Evolutionary conservation across 768 basidiomycete genomes (phyloP).

Genomic region (Cubamyces sp.): DNA sequence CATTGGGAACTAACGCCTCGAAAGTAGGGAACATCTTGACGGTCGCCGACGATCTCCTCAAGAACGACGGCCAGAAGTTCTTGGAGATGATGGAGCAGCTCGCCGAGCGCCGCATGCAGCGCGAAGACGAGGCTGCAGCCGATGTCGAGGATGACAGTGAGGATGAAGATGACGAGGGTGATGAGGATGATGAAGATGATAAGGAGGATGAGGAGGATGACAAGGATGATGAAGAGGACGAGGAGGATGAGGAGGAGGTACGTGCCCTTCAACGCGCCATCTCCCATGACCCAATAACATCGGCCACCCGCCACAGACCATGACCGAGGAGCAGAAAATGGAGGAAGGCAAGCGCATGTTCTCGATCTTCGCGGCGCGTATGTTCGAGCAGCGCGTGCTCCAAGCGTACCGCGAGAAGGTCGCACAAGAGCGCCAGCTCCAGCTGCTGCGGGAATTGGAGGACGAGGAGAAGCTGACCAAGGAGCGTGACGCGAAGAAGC

Average conservation of each 20-base stretch:
- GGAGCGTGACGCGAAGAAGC: slow-evolving; percentile 90
- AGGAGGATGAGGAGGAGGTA: slow-evolving; percentile 52
- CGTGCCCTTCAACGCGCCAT: slow-evolving; percentile 1
- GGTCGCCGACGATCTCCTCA: slow-evolving; percentile 96
- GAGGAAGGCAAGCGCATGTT: slow-evolving; percentile 99
- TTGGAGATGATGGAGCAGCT: slow-evolving; percentile 99
- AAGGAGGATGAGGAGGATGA: slow-evolving; percentile 56
- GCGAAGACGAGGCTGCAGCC: slow-evolving; percentile 70
- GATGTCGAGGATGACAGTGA: slow-evolving; percentile 52
- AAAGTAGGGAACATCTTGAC: slow-evolving; percentile 95
- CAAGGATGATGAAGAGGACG: slow-evolving; percentile 53
- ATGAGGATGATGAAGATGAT: slow-evolving; percentile 53
- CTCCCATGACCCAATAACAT: slow-evolving; percentile 16
- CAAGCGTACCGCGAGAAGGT: slow-evolving; percentile 97
- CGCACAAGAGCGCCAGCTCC: slow-evolving; percentile 92
- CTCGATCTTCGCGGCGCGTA: slow-evolving; percentile 97
- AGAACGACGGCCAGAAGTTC: slow-evolving; percentile 99
- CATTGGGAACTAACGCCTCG: slow-evolving; percentile 38
- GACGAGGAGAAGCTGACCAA: slow-evolving; percentile 88
- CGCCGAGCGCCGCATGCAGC: slow-evolving; percentile 89
- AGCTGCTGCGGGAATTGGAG: slow-evolving; percentile 92
- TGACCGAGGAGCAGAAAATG: slow-evolving; percentile 98
- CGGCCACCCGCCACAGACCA: slow-evolving; percentile 46
- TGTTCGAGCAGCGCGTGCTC: slow-evolving; percentile 98
- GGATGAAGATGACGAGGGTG: slow-evolving; percentile 55